Percentiles rank a stretch among this genome's conserved stretches.
Evolutionary conservation across 768 basidiomycete species (phyloP).

Genomic region (Boletus eberwhitei): DNA sequence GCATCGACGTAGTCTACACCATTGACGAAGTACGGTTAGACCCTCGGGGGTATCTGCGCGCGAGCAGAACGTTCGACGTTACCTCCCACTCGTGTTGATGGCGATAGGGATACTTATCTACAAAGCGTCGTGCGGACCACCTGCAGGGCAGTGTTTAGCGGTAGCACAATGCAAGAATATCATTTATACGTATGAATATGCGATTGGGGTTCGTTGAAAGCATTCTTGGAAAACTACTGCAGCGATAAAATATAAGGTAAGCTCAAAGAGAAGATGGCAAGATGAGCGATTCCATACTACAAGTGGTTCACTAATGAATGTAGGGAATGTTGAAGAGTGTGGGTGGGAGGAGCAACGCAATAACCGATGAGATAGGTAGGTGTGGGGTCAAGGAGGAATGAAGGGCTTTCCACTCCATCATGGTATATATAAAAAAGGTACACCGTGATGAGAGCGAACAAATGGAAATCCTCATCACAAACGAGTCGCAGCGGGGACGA

Average conservation of each 20-base stretch:
- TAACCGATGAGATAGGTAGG: constrained; percentile 14
- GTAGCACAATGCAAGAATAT: constrained; percentile 3
- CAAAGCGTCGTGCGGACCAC: background rate
- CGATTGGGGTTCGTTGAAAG: constrained; percentile 5
- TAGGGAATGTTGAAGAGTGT: constrained; percentile 9
- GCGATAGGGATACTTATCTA: background rate
- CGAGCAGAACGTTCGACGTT: constrained; percentile 19
- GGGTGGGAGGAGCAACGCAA: constrained; percentile 7
- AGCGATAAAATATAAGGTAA: constrained; percentile 28
- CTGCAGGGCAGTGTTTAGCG: background rate
- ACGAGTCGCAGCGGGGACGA: background rate
- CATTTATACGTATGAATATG: constrained; percentile 16
- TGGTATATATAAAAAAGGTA: constrained; percentile 22
- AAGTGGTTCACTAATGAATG: constrained; percentile 22
- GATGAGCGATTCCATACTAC: constrained; percentile 26
- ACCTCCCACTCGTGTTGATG: background rate
- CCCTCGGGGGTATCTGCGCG: constrained; percentile 31
- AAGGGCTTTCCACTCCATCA: constrained; percentile 20
- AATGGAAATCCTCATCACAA: constrained; percentile 16
- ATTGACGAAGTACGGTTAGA: constrained; percentile 59
- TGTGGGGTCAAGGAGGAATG: constrained; percentile 16
- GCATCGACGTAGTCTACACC: constrained; percentile 45
- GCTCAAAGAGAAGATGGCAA: constrained; percentile 6
- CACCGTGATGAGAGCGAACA: constrained; percentile 20
- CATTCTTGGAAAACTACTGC: constrained; percentile 20